Percentiles rank a stretch among this genome's conserved stretches.
Conservation (phyloP, 352 stramenopile species). For the Phytophthora podocarpi region DNA sequence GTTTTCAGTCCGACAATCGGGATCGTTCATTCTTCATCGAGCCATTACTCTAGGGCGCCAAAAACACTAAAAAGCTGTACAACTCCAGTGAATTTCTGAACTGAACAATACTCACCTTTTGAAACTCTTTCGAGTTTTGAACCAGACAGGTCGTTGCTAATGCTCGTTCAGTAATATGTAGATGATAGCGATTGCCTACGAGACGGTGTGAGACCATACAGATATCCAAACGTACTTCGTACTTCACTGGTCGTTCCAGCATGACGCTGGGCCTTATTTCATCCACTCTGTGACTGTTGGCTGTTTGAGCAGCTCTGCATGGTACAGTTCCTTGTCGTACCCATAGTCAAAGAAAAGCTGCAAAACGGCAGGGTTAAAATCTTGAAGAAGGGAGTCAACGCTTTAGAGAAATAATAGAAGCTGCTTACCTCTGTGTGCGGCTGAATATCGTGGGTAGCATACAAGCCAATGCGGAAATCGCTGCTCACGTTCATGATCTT, state of each 20-base stretch:
- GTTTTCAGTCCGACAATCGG: neutral
- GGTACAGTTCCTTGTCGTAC: constrained; percentile 75
- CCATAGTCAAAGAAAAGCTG: constrained; percentile 91
- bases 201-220: neutral
- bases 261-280: constrained; percentile 27
- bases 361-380: neutral
- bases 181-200: neutral
- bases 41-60: constrained; percentile 5
- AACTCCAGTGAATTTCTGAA: neutral
- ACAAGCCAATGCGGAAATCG: constrained; percentile 93
- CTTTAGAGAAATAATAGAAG: neutral
- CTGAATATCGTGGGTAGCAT: constrained; percentile 89
- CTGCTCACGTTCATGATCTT: constrained; percentile 93
- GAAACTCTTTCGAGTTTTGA: no score
- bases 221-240: neutral
- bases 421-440: constrained; percentile 78
- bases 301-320: constrained; percentile 63
- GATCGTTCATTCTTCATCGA: neutral
- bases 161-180: neutral
- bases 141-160: neutral
- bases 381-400: neutral
- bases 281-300: constrained; percentile 74
- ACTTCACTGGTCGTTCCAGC: neutral
- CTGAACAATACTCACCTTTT: neutral
- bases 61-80: no score